Evolutionary conservation across 192 early-diverging fungal species (phyloP).

Genomic region (Thamnidium elegans): DNA sequence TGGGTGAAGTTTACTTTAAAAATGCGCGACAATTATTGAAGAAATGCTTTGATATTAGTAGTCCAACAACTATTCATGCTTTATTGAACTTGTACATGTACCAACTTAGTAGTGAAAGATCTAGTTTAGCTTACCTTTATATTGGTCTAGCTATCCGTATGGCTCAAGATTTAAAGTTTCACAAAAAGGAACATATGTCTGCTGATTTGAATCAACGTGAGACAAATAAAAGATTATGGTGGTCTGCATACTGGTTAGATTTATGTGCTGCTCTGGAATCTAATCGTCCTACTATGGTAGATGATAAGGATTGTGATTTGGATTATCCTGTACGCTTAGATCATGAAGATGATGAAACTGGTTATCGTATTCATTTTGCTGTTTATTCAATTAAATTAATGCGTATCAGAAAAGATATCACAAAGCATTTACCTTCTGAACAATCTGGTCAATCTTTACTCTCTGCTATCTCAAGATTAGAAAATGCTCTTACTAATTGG

Average conservation of each 20-base stretch:
- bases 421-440: conserved; percentile 41
- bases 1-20: conserved; percentile 41
- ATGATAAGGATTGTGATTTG: conserved; percentile 43
- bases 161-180: conserved; percentile 43
- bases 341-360: conserved; percentile 37
- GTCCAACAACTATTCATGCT: conserved; percentile 40
- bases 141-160: conserved; percentile 43
- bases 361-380: conserved; percentile 34
- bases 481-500: conserved; percentile 39
- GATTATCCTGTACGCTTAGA: conserved; percentile 38
- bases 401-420: conserved; percentile 43
- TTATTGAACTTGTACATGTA: conserved; percentile 44
- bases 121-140: conserved; percentile 39
- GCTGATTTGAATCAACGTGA: conserved; percentile 34
- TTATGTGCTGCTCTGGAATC: conserved; percentile 42
- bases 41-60: conserved; percentile 43
- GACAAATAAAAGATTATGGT: conserved; percentile 41
- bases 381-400: conserved; percentile 44
- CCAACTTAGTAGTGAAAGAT: conserved; percentile 37
- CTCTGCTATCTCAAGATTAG: conserved; percentile 41
- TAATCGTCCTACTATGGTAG: conserved; percentile 43
- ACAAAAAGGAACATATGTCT: conserved; percentile 39
- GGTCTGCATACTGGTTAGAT: conserved; percentile 45
- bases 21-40: conserved; percentile 41
- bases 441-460: conserved; percentile 42